phyloP scores from a whole-genome alignment of 257 asterid species.

The Nicotiana benthamiana region DNA sequence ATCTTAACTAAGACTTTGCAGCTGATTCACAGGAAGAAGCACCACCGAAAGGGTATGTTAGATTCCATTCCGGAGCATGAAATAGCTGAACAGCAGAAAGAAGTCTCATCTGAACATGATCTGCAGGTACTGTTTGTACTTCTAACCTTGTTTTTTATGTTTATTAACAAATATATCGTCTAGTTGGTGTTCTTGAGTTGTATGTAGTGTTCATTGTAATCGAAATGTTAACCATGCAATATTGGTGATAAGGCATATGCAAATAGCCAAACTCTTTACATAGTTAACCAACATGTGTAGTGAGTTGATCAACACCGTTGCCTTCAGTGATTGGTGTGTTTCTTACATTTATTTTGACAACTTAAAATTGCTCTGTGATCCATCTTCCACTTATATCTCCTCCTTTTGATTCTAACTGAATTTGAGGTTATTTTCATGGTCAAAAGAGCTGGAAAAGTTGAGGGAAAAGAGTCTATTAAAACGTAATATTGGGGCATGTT shows the following conservation, averaged over 20 bases:
- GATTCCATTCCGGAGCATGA: slow-evolving; percentile 68
- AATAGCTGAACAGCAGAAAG: slow-evolving; percentile 35
- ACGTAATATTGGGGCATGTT: neutral
- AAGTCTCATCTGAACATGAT: slow-evolving; percentile 34
- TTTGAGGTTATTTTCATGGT: neutral
- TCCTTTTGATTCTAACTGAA: neutral
- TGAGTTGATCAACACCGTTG: neutral
- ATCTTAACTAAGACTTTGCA: slow-evolving; percentile 71
- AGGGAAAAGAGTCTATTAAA: neutral
- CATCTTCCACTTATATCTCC: neutral
- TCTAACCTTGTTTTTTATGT: neutral
- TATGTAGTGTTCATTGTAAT: neutral
- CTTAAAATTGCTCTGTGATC: neutral
- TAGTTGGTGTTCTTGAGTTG: neutral
- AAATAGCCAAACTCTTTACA: neutral
- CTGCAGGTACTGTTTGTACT: slow-evolving; percentile 45
- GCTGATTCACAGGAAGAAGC: slow-evolving; percentile 54
- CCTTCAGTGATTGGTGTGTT: neutral
- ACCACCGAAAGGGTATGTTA: slow-evolving; percentile 37
- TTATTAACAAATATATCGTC: neutral
- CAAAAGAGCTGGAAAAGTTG: neutral
- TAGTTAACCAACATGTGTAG: neutral
- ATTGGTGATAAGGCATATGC: neutral
- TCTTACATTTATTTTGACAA: neutral
- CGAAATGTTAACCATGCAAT: neutral